Conservation (phyloP, 1,139 yeast genomes). For the Yamadazyma triangularis region DNA sequence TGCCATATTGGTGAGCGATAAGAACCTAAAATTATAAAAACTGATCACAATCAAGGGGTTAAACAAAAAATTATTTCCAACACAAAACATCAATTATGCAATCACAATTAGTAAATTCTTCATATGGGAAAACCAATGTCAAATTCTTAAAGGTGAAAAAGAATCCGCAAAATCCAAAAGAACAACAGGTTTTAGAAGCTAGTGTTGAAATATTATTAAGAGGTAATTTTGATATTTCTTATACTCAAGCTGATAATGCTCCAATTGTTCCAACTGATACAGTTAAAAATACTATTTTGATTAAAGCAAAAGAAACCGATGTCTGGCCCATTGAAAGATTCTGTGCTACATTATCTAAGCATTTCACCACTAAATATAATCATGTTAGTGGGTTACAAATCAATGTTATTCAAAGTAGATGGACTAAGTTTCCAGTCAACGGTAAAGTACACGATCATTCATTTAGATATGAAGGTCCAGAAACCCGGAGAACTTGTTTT, state of each 20-base stretch:
- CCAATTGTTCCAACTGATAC: slow-evolving; percentile 94
- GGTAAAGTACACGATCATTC: slow-evolving; percentile 81
- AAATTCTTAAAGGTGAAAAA: slow-evolving; percentile 84
- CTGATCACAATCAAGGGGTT: no score
- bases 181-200: slow-evolving; percentile 81
- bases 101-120: slow-evolving; percentile 38
- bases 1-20: no score
- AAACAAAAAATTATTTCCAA: no score
- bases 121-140: slow-evolving; percentile 90
- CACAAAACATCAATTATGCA: no score
- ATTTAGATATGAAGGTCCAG: slow-evolving; percentile 79
- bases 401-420: slow-evolving; percentile 62
- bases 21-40: no score
- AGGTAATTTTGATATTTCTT: slow-evolving; percentile 75
- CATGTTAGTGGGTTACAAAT: slow-evolving; percentile 74
- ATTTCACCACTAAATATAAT: slow-evolving; percentile 67
- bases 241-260: slow-evolving; percentile 82
- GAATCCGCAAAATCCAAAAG: slow-evolving; percentile 61
- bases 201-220: slow-evolving; percentile 69
- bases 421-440: slow-evolving; percentile 72
- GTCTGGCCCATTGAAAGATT: slow-evolving; percentile 89
- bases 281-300: slow-evolving; percentile 79
- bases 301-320: slow-evolving; percentile 76
- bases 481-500: slow-evolving; percentile 60
- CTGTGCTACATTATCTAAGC: slow-evolving; percentile 80